Evolutionary conservation across 2,329 filamentous ascomycete genomes (phyloP).

Genomic region (Fusarium nurragi): DNA sequence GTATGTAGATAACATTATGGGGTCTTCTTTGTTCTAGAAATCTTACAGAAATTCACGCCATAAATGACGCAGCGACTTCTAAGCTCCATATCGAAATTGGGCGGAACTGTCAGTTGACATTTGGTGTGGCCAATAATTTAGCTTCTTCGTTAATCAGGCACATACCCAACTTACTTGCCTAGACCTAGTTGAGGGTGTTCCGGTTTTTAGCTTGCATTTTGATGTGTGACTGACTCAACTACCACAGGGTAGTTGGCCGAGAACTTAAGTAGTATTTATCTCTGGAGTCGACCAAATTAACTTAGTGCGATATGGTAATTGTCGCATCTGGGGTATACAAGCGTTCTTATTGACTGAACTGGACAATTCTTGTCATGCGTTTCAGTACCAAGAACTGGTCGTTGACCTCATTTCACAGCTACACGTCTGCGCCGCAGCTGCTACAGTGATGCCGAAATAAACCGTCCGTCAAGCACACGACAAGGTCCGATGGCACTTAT

Average conservation of each 20-base stretch:
- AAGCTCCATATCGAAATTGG: conserved; percentile 13
- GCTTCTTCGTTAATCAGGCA: conserved; percentile 3
- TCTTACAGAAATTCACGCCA: background rate
- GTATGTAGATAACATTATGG: background rate
- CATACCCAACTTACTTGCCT: conserved; percentile 7
- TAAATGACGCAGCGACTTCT: conserved; percentile 23
- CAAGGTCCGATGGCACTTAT: no score
- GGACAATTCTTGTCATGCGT: no score
- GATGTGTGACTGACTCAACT: conserved; percentile 24
- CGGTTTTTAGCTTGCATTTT: conserved; percentile 14
- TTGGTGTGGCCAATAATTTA: conserved; percentile 17
- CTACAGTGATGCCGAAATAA: background rate
- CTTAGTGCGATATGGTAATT: background rate
- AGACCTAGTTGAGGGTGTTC: conserved; percentile 22
- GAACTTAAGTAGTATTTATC: background rate
- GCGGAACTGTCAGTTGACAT: conserved; percentile 25
- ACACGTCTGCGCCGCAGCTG: background rate
- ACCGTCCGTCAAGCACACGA: no score
- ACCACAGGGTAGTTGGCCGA: conserved; percentile 16
- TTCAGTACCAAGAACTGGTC: no score
- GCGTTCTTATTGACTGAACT: no score
- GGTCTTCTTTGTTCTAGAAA: conserved; percentile 18
- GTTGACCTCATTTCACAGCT: background rate
- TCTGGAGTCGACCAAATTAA: background rate
- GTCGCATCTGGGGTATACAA: background rate